Percentiles rank a stretch among this genome's conserved stretches.
Conservation (phyloP, 148 eudicot genomes). For the Nepenthes mirabilis region DNA sequence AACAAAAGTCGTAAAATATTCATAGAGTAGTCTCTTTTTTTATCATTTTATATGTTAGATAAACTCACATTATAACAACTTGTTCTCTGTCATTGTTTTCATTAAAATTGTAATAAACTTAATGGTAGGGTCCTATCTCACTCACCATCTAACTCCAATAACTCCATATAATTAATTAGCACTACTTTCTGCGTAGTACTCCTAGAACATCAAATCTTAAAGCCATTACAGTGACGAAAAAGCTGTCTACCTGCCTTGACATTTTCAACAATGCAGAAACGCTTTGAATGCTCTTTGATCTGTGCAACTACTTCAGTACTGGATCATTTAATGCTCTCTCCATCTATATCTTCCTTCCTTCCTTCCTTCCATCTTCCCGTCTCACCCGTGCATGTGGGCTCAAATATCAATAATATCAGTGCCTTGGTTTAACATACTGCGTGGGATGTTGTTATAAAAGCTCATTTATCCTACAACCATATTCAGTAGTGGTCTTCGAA, state of each 20-base stretch:
- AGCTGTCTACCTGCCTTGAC: not conserved
- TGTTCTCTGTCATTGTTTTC: too few species aligned
- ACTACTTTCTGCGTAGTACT: not conserved
- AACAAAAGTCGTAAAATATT: too few species aligned
- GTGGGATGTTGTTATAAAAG: not conserved
- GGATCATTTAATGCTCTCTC: slow-evolving; percentile 11
- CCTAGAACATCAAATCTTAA: not conserved
- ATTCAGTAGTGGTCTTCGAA: not conserved
- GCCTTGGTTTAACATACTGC: not conserved
- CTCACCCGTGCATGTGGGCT: not conserved
- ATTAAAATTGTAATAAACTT: too few species aligned
- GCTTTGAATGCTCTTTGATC: slow-evolving; percentile 9
- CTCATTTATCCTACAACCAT: not conserved
- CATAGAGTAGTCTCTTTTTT: too few species aligned
- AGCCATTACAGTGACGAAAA: not conserved
- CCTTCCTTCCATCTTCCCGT: not conserved
- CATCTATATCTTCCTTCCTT: not conserved
- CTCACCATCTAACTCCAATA: not conserved
- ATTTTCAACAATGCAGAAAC: not conserved
- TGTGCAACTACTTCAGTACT: slow-evolving; percentile 9
- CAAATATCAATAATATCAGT: not conserved
- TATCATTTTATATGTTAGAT: too few species aligned
- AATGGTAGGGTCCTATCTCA: not conserved
- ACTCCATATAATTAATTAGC: not conserved
- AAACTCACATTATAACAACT: too few species aligned